phyloP scores from a whole-genome alignment of 306 rosid species.

The Ormosia emarginata region DNA sequence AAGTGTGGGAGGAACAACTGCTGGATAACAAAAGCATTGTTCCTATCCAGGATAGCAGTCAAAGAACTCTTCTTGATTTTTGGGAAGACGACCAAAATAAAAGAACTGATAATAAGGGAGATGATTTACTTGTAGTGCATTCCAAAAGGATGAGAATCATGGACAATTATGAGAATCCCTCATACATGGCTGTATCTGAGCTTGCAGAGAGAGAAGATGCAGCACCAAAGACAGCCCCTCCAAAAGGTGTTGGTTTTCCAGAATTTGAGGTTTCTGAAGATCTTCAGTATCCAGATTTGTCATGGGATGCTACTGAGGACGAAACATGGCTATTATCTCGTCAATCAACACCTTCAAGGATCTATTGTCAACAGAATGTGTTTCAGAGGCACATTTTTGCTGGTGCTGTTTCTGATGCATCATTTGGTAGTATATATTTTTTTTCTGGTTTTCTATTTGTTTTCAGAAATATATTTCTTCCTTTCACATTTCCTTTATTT shows the following conservation, averaged over 20 bases:
- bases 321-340: not conserved
- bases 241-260: not conserved
- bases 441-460: not conserved
- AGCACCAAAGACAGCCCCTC: not conserved
- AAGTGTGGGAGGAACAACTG: slow-evolving; percentile 22
- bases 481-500: slow-evolving; percentile 13
- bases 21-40: not conserved
- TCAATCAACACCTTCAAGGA: not conserved
- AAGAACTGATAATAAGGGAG: not conserved
- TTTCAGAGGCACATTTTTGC: slow-evolving; percentile 6
- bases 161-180: not conserved
- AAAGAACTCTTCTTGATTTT: slow-evolving; percentile 12
- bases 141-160: slow-evolving; percentile 21
- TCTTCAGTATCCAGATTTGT: not conserved
- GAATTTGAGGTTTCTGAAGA: not conserved
- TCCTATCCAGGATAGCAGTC: not conserved
- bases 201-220: slow-evolving; percentile 1
- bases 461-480: not conserved
- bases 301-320: not conserved
- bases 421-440: slow-evolving; percentile 1
- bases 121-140: not conserved
- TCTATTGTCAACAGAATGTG: not conserved
- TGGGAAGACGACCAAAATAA: not conserved
- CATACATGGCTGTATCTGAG: not conserved
- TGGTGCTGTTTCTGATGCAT: not conserved